Base-by-base conservation (phyloP, 345 rosid genomes). In the Ceriops zippeliana region DNA sequence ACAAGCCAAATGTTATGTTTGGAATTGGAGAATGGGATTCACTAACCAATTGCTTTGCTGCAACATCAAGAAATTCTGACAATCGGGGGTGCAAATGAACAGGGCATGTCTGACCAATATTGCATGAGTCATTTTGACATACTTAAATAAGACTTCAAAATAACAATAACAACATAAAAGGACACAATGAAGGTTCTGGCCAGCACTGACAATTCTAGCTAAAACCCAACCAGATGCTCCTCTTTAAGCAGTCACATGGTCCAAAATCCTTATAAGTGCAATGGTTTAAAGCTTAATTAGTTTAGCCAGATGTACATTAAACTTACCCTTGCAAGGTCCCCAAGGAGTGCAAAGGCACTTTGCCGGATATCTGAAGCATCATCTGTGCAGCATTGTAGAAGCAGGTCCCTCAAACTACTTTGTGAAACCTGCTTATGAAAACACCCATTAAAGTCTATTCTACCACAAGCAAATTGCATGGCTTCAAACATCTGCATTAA, bases 311-410 rank as follows among this genome's bases (percentile, higher is more conserved):
- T 63, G 46, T 27, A 67, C 13, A 56, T 69, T 66, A 22, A 63
- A 71, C 90, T 73, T 81, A 95, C 97, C 70, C 80, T 82, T 42
- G 89, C 87, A 69, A 91, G 89, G 76, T 91, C 97, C 35, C 93
- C 96, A 60, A 91, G 82, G 38, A 91, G 90, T 17, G 96, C 97
- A 85, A 89, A 91, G 22, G 96, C 91, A 83, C 97, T 91, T 82
- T 91, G 97, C 54, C 90, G 83, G 69, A 91, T 79, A 83, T 91
- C 93, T 73, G 78, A 38, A 70, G 82, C 87, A 72, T 89, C 92
- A 74, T 91, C 96, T 83, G 78, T 85, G 80, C 99, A 95, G 77
- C 98, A 91, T 51, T 85, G 89, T 78, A 95, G 82, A 80, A 95
- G 97, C 68, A 88, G 72, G 56, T 91, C 99, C 75, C 89, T 84